These are phyloP conservation scores for Crepidotus variabilis DNA, from an alignment of 768 basidiomycete species.

Conservation along the genomic window DNA sequence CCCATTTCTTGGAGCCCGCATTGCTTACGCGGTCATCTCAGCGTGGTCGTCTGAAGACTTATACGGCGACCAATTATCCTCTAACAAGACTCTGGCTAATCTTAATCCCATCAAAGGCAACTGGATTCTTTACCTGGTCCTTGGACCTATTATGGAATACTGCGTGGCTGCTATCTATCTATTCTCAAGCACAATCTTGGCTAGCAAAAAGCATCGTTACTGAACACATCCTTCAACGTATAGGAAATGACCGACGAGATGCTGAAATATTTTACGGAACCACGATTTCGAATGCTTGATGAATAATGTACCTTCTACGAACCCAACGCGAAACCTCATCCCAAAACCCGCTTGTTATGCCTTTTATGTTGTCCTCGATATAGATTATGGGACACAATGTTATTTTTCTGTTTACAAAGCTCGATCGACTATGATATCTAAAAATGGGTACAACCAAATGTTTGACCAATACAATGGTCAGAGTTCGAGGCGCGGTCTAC, in stretches of 20 bases:
- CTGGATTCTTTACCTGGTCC: slow-evolving; percentile 55
- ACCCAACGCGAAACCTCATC: background rate
- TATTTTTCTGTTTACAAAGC: background rate
- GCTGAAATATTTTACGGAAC: background rate
- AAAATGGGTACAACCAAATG: background rate
- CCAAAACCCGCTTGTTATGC: background rate
- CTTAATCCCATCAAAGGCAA: slow-evolving; percentile 55
- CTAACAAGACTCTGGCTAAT: slow-evolving; percentile 42
- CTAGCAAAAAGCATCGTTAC: slow-evolving; percentile 24
- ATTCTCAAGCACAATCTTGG: slow-evolving; percentile 40
- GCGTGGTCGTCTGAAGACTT: slow-evolving; percentile 52
- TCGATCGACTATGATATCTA: background rate
- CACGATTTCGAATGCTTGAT: background rate
- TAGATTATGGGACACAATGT: too few relatives aligned
- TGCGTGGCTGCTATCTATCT: slow-evolving; percentile 45
- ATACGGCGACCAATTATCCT: slow-evolving; percentile 32
- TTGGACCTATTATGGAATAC: slow-evolving; percentile 62
- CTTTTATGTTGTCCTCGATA: background rate
- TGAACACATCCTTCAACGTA: background rate
- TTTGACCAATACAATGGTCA: background rate
- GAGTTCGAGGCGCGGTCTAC: background rate
- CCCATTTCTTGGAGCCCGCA: slow-evolving; percentile 56
- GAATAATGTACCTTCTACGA: slow-evolving; percentile 4
- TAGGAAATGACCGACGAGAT: background rate
- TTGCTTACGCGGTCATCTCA: slow-evolving; percentile 55